Percentiles rank a stretch among this genome's conserved stretches.
Evolutionary conservation across 2,329 filamentous ascomycete species (phyloP).

Genomic region (Aureobasidium sp.): DNA sequence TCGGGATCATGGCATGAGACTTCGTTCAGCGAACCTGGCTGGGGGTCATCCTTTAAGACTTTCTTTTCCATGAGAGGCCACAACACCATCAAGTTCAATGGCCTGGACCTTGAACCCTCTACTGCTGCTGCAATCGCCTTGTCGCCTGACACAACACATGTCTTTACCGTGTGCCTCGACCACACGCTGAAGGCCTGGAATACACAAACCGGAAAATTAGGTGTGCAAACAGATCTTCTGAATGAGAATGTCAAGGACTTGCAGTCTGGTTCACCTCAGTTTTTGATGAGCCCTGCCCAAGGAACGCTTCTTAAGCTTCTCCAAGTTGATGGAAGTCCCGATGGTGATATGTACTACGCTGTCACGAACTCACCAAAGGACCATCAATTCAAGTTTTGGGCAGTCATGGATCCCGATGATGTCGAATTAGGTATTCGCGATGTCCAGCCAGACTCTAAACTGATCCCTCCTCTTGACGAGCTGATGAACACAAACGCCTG

Average conservation of each 20-base stretch:
- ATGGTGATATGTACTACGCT: constrained; percentile 51
- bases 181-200: constrained; percentile 90
- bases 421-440: constrained; percentile 59
- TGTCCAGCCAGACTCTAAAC: constrained; percentile 55
- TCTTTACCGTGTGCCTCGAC: constrained; percentile 81
- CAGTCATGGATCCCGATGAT: constrained; percentile 56
- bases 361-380: constrained; percentile 85
- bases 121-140: constrained; percentile 55
- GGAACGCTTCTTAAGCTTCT: constrained; percentile 69
- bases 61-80: constrained; percentile 60
- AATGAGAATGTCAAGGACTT: constrained; percentile 46
- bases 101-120: constrained; percentile 58
- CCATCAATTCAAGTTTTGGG: constrained; percentile 93
- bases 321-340: constrained; percentile 52
- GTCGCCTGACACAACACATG: constrained; percentile 44
- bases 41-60: constrained; percentile 58
- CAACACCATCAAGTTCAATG: constrained; percentile 57
- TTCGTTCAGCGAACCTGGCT: constrained; percentile 64
- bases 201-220: constrained; percentile 68
- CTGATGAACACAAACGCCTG: constrained; percentile 46
- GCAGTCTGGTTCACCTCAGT: constrained; percentile 61
- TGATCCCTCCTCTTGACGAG: constrained; percentile 56
- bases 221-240: constrained; percentile 71
- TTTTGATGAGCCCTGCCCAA: constrained; percentile 72
- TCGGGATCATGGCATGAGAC: constrained; percentile 57